Base-by-base conservation (phyloP, 2,329 filamentous ascomycete species). In the Nemania sp. region DNA sequence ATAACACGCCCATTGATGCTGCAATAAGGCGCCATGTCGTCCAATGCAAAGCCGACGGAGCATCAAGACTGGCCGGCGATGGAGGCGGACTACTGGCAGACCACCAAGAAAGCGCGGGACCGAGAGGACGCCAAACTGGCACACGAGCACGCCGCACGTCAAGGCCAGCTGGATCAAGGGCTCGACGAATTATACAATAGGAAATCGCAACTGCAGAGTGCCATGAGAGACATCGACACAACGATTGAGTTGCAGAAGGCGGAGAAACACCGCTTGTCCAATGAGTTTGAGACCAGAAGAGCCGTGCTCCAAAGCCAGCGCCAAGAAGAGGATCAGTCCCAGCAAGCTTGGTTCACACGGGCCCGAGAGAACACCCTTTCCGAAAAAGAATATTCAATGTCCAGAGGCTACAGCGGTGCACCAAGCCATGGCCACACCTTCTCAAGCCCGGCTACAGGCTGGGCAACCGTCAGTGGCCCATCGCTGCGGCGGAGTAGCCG, bases 381-480 rank as follows among this genome's bases (percentile, higher is more conserved):
- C 12, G 54, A 55, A 10, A 70, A 68, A 50, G 68, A 67, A 42
- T 65, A 64, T 39, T 34, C 59, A 4, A 54, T 54, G 5, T 59
- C 65, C 17, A 66, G 60, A 53, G 59, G 54, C 29, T 67, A 59
- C 45, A 60, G 51, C 15, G 54, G 34, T 11, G 62, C 55, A n/a
- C 53, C 62, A 1, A 63, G 32, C 29, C 65, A 64, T 17, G 66
- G 65, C 18, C 57, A 60, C 50, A 61, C 59, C 20, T 46, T 65
- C 18, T 63, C 63, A 13, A 52, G 64, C 17, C 67, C 67, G 13
- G 69, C 60, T 12, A 34, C 64, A 49, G 65, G 66, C 6, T 74
- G 70, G 71, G 72, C 70, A 3, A 74, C 69, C 34, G 72, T 73
- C 29, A 74, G 73, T 43, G 69, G 69, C 40, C 62, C 66, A n/a